phyloP scores from a whole-genome alignment of 805 yeast species.

The Saturnispora silvae region DNA sequence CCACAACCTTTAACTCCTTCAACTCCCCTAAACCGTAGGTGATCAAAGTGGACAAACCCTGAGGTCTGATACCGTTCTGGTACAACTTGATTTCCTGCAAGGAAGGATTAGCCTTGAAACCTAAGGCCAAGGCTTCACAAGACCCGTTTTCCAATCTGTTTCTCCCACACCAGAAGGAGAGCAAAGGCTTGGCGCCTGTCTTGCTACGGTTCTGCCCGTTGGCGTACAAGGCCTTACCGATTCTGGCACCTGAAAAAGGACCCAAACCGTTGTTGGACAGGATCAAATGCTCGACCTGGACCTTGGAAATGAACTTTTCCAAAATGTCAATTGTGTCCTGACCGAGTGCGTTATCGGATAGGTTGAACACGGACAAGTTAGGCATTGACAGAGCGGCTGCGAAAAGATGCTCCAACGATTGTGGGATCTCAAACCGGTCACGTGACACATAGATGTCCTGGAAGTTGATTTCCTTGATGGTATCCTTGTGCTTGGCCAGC shows the following conservation, averaged over 20 bases:
- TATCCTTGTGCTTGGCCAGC: slow-evolving; percentile 30
- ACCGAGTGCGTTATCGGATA: slow-evolving; percentile 95
- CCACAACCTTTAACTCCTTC: slow-evolving; percentile 53
- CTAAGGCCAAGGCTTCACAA: slow-evolving; percentile 71
- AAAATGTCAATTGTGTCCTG: slow-evolving; percentile 88
- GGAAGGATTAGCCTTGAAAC: slow-evolving; percentile 63
- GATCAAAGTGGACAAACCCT: slow-evolving; percentile 71
- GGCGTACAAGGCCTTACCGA: slow-evolving; percentile 74
- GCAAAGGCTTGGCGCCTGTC: slow-evolving; percentile 35
- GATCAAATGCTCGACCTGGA: slow-evolving; percentile 73
- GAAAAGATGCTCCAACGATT: slow-evolving; percentile 60
- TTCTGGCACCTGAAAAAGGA: slow-evolving; percentile 92
- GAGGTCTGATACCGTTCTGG: slow-evolving; percentile 96
- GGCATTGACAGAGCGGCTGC: slow-evolving; percentile 64
- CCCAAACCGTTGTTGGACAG: slow-evolving; percentile 97
- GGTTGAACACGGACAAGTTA: slow-evolving; percentile 60
- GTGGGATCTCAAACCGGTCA: slow-evolving; percentile 88
- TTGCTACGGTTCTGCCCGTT: slow-evolving; percentile 43
- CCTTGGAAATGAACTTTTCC: slow-evolving; percentile 61
- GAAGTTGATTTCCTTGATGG: slow-evolving; percentile 61
- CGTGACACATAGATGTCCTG: slow-evolving; percentile 95
- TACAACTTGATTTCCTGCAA: slow-evolving; percentile 68
- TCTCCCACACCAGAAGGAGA: slow-evolving; percentile 92
- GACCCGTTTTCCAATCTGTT: slow-evolving; percentile 96
- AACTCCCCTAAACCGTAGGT: slow-evolving; percentile 59